These are phyloP conservation scores for Fomitiporia mediterranea DNA, from an alignment of 1,284 basidiomycete species.

Conservation along the genomic window DNA sequence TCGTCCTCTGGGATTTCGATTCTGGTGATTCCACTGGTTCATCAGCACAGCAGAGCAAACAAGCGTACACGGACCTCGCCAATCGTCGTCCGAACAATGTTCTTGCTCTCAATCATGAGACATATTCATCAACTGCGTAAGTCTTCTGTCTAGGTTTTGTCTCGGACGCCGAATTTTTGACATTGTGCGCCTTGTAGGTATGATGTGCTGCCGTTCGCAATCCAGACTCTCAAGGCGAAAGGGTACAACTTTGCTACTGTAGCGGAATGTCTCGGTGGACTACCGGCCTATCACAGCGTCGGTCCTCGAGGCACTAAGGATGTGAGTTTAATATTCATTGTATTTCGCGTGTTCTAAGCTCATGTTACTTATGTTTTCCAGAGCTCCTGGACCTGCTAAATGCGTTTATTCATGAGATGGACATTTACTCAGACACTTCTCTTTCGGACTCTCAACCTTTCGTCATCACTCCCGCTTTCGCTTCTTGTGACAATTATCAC, in stretches of 20 bases:
- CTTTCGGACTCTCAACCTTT: too few relatives aligned
- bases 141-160: constrained; percentile 3
- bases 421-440: too few relatives aligned
- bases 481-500: too few relatives aligned
- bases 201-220: constrained; percentile 27
- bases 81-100: constrained; percentile 34
- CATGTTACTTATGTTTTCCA: background rate
- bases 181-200: background rate
- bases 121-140: constrained; percentile 36
- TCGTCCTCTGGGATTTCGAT: constrained; percentile 43
- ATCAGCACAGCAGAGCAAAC: constrained; percentile 30
- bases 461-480: too few relatives aligned
- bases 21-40: constrained; percentile 35
- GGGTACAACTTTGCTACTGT: constrained; percentile 44
- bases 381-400: constrained; percentile 20
- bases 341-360: background rate
- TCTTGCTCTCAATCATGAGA: constrained; percentile 43
- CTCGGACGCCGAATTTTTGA: background rate
- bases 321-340: constrained; percentile 4
- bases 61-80: constrained; percentile 30
- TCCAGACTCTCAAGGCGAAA: constrained; percentile 24
- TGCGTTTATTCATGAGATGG: too few relatives aligned
- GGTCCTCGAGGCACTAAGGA: constrained; percentile 10
- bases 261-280: constrained; percentile 39
- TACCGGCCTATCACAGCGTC: constrained; percentile 22